Percentiles rank a stretch among this genome's conserved stretches.
phyloP scores from a whole-genome alignment of 768 basidiomycete species.

The Calvatia gigantea region DNA sequence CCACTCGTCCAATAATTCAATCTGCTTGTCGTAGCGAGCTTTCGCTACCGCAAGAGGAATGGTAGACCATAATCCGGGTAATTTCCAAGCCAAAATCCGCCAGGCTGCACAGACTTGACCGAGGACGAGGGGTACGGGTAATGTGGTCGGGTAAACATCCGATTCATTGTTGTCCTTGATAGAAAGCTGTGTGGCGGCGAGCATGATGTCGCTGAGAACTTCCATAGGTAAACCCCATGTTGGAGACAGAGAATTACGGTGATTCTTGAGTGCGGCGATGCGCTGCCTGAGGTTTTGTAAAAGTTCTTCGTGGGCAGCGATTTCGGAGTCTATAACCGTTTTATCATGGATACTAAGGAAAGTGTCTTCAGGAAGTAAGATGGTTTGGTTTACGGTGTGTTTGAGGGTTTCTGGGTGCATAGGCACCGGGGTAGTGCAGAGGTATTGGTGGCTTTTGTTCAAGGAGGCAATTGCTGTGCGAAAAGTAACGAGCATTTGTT shows the following conservation, averaged over 20 bases:
- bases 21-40: background rate
- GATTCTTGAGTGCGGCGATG: slow-evolving; percentile 7
- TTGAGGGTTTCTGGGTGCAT: background rate
- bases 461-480: background rate
- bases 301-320: background rate
- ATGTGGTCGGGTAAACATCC: slow-evolving; percentile 4
- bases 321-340: background rate
- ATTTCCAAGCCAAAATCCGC: slow-evolving; percentile 4
- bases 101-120: slow-evolving; percentile 10
- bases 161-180: slow-evolving; percentile 11
- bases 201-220: slow-evolving; percentile 10
- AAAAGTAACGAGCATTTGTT: background rate
- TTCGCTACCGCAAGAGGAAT: slow-evolving; percentile 6
- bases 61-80: slow-evolving; percentile 7
- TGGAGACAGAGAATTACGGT: slow-evolving; percentile 7
- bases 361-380: background rate
- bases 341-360: background rate
- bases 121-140: slow-evolving; percentile 4
- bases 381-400: background rate
- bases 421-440: background rate
- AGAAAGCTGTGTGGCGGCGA: background rate
- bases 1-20: slow-evolving; percentile 8
- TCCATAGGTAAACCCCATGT: slow-evolving; percentile 9
- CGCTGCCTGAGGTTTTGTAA: background rate
- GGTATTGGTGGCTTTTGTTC: background rate